These are phyloP conservation scores for Nectriaceae sp. DNA, from an alignment of 2,329 filamentous ascomycete species.

Conservation along the genomic window DNA sequence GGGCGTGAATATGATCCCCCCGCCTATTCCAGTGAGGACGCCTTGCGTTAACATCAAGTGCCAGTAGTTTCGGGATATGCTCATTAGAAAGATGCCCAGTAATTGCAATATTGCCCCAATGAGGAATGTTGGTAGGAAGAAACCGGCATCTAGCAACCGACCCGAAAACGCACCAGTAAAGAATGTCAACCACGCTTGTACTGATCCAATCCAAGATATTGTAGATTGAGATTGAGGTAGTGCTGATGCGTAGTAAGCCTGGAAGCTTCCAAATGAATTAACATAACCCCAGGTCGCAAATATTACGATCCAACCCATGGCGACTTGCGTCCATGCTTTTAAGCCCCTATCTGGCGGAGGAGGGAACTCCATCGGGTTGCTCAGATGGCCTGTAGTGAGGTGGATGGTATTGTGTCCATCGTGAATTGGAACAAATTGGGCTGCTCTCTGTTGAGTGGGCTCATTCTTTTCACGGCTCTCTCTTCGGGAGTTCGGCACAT, in stretches of 20 bases:
- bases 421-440: not conserved
- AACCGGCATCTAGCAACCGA: slow-evolving; percentile 45
- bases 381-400: slow-evolving; percentile 5
- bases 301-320: slow-evolving; percentile 42
- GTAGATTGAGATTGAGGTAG: slow-evolving; percentile 35
- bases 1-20: slow-evolving; percentile 57
- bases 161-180: slow-evolving; percentile 46
- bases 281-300: slow-evolving; percentile 47
- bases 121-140: slow-evolving; percentile 41
- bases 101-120: slow-evolving; percentile 40
- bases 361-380: slow-evolving; percentile 6
- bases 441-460: not conserved
- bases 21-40: slow-evolving; percentile 52
- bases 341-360: slow-evolving; percentile 30
- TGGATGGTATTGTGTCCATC: not conserved
- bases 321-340: slow-evolving; percentile 39
- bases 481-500: too few relatives aligned
- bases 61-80: slow-evolving; percentile 45
- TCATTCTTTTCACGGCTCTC: not conserved
- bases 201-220: slow-evolving; percentile 49
- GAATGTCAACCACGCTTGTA: slow-evolving; percentile 47
- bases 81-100: slow-evolving; percentile 48
- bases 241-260: slow-evolving; percentile 41
- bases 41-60: slow-evolving; percentile 53
- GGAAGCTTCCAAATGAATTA: slow-evolving; percentile 48